These are phyloP conservation scores for Aspergillus pseudoviridinutans DNA, from an alignment of 2,329 filamentous ascomycete genomes.

Conservation along the genomic window DNA sequence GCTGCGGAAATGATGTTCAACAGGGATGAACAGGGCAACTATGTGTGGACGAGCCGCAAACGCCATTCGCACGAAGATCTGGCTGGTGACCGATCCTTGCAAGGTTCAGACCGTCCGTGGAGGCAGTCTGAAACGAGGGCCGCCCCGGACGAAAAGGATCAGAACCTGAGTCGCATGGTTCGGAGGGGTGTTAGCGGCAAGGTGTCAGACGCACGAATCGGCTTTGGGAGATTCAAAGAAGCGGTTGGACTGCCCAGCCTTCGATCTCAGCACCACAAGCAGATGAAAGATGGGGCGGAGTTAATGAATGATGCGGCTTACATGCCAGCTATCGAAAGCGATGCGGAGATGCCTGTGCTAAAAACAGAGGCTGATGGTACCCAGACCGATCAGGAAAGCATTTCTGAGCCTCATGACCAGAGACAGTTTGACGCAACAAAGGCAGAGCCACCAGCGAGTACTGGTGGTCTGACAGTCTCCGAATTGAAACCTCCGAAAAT, in stretches of 20 bases:
- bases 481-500: slow-evolving; percentile 29
- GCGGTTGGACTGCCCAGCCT: slow-evolving; percentile 59
- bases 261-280: slow-evolving; percentile 39
- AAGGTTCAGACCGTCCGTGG: slow-evolving; percentile 28
- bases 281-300: slow-evolving; percentile 32
- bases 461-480: slow-evolving; percentile 10
- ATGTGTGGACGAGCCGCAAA: slow-evolving; percentile 42
- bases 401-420: slow-evolving; percentile 15
- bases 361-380: slow-evolving; percentile 14
- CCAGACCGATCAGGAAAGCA: slow-evolving; percentile 14
- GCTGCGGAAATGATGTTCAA: slow-evolving; percentile 43
- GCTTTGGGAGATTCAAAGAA: slow-evolving; percentile 80
- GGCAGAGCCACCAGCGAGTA: slow-evolving; percentile 6
- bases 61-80: slow-evolving; percentile 39
- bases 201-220: slow-evolving; percentile 75
- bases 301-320: slow-evolving; percentile 27
- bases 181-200: slow-evolving; percentile 77
- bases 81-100: slow-evolving; percentile 24
- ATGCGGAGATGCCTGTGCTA: slow-evolving; percentile 17
- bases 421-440: slow-evolving; percentile 12
- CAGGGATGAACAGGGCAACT: slow-evolving; percentile 44
- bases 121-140: slow-evolving; percentile 26
- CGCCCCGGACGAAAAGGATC: slow-evolving; percentile 37
- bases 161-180: slow-evolving; percentile 57
- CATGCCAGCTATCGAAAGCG: slow-evolving; percentile 25